Base-by-base conservation (phyloP, 192 early-diverging fungal species). In the Dimargaris xerosporica region DNA sequence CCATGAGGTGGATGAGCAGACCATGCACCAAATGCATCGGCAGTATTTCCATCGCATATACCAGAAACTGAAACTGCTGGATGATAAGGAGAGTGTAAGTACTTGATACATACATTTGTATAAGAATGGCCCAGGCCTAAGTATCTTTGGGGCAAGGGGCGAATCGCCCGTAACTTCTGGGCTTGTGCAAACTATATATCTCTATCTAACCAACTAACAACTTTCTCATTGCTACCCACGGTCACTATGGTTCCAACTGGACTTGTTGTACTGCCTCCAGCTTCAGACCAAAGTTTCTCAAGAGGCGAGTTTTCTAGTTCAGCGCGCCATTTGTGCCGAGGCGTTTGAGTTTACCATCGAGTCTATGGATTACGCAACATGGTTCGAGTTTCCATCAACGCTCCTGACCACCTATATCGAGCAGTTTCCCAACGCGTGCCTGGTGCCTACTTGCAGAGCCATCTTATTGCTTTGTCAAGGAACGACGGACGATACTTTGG, bases 281-380 rank as follows among this genome's bases (percentile, higher is more conserved):
- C 47, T 50, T 50, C 47, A 23, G 54, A 44, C 31, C 0, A 44
- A 42, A 13, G 61, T 66, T 21, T 58, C 53, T 9, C 64, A 63
- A 30, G 71, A 71, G 46, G 67, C 67, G n/a, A 26, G 17, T 13
- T 29, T 19, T 3, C 29, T 54, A 10, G 19, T 17, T 26, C 21
- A 29, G 28, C 53, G 61, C 43, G 59, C 46, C 13, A 46, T 25
- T n/a, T 69, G 66, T 25, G 61, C 66, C 16, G 44, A 25, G 11
- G 71, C 75, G 5, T 77, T 70, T 59, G 70, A 69, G 64, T 48
- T 63, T 17, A 39, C 73, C 63, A 65, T 77, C 3, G 69, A 69
- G 17, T 25, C 51, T 12, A 23, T 59, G 7, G 69, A 69, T 42
- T 45, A 15, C n/a, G 6, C 53, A 17, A 5, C 53, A 3, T 10